Base-by-base conservation (phyloP, 2,329 filamentous ascomycete genomes). In the Penicillium verrucosum region DNA sequence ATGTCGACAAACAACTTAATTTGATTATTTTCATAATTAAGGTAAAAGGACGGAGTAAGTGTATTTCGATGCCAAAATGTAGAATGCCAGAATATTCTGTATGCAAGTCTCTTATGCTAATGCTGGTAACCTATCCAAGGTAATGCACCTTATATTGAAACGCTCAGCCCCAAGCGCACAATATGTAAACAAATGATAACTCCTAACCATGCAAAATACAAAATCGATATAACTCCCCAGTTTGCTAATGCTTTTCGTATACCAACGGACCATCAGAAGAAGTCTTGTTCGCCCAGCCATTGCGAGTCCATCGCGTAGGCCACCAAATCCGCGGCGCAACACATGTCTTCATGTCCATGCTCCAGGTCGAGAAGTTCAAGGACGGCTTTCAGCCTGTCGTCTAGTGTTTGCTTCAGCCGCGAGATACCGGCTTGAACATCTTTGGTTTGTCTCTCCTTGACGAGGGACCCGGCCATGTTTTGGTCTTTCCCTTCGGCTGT, bases 271-370 rank as follows among this genome's bases (percentile, higher is more conserved):
- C 3, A 40, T 65, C 29, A 68, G 47, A 75, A 73, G 57, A 77
- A 77, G 51, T 77, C 73, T 18, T 67, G 59, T 57, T 75, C 73
- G 3, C 60, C 65, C 51, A 77, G 55, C 75, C 75, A 77, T 40
- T 72, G 66, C 23, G 71, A 72, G 47, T 76, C 74, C 64, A 77
- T 76, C 9, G 75, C 75, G 57, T 75, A 76, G 11, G 75, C 74
- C 7, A 77, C 73, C 38, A 77, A 56, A 61, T 77, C 75, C 11
- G 74, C 75, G 1, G 75, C 73, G 64, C 74, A 77, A 44, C 71
- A 75, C 70, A 77, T 73, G 32, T 74, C 72, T 42, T 75, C 71
- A 51, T 73, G 68, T 6, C 74, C 73, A 29, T 71, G 56, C 44
- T 76, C 70, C 6, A 76, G 56, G 59, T 76, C 68, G 29, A 77